Conservation (phyloP, 1,284 basidiomycete genomes). For the Ustilago sp. region DNA sequence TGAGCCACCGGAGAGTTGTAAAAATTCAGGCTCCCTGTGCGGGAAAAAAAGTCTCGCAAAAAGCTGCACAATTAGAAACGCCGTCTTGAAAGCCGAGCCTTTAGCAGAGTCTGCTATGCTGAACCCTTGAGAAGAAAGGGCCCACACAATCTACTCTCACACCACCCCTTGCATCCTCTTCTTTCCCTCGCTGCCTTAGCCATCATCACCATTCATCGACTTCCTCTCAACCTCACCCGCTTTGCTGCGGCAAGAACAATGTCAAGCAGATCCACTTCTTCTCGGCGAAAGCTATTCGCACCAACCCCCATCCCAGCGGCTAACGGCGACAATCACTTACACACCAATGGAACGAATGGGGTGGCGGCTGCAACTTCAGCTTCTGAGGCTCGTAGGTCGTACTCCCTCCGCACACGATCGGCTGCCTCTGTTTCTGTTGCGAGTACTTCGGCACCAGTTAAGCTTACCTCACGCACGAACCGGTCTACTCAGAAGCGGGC, state of each 20-base stretch:
- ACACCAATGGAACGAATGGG: neutral
- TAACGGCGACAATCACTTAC: neutral
- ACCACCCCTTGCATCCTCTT: neutral
- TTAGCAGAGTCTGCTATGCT: too few relatives aligned
- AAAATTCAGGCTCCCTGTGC: neutral
- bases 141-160: neutral
- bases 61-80: constrained; percentile 17
- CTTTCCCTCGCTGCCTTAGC: neutral
- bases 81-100: constrained; percentile 2
- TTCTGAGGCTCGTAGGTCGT: constrained; percentile 22
- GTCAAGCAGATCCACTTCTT: constrained; percentile 11
- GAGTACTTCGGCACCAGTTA: neutral
- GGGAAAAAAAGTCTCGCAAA: neutral
- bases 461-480: neutral
- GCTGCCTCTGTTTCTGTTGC: neutral
- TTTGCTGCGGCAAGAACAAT: constrained; percentile 2
- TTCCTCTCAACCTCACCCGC: neutral
- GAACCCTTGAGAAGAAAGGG: constrained; percentile 9
- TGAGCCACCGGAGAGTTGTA: neutral
- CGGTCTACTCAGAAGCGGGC: constrained; percentile 5
- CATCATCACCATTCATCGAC: neutral
- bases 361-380: constrained; percentile 23
- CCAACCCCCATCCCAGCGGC: constrained; percentile 25
- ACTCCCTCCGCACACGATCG: constrained; percentile 27
- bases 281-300: constrained; percentile 45